Evolutionary conservation across 192 early-diverging fungal species (phyloP), one percentile per base, ranked within the genome.

Genomic region (Coemansia sp.): DNA sequence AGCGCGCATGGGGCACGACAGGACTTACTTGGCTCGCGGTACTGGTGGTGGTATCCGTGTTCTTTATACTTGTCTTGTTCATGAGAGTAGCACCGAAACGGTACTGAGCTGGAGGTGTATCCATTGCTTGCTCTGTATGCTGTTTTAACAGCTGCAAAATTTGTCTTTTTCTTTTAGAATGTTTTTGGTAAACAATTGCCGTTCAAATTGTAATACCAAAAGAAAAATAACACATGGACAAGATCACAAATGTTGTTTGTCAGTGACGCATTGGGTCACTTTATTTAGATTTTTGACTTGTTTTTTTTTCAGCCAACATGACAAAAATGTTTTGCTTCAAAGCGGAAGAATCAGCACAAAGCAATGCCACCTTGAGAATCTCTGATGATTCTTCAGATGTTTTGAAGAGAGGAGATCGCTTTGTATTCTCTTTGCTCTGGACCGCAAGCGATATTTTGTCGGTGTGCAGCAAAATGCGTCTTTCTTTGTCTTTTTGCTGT

Each of bases 61-160:
- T 82, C 49, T 77, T 82, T 34, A 65, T 74, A 49, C 67, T 82
- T 26, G 75, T 82, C 29, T 48, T 82, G 64, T 82, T 82, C 37
- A 82, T 82, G 65, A 62, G 69, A 13, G 60, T 82, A 12, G 80
- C 80, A 57, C 80, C 80, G n/a, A 82, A 82, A 68, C 73, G 78
- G 66, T 75, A 59, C 63, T 81, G 46, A 55, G 26, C 6, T 40
- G 39, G 39, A 40, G 16, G 16, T 40, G 10, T 8, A 15, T n/a
- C n/a, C n/a, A n/a, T n/a, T n/a, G n/a, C n/a, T n/a, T n/a, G n/a
- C n/a, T n/a, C n/a, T n/a, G n/a, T n/a, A n/a, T n/a, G n/a, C n/a
- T n/a, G n/a, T n/a, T n/a, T n/a, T n/a, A n/a, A n/a, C n/a, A n/a
- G 39, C 39, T 40, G 39, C 39, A 40, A 15, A 40, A n/a, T 40